Base-by-base conservation (phyloP, 768 basidiomycete species). In the Mycena rosella region DNA sequence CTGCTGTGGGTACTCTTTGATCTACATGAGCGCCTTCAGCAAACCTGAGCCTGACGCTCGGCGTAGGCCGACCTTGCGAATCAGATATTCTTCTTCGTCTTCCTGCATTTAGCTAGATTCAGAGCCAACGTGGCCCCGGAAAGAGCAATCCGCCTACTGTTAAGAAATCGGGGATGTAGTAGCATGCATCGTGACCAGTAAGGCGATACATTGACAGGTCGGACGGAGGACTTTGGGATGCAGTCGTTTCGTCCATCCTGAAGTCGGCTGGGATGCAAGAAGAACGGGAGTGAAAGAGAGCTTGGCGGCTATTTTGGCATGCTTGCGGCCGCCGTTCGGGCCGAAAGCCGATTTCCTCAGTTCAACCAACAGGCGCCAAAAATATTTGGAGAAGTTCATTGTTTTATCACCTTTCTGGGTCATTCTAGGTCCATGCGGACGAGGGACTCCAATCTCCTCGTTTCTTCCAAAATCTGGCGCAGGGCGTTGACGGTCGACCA, bases 81-180 rank as follows among this genome's bases (percentile, higher is more conserved):
- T 80, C 40, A 96, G 79, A 75, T 92, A 92, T 42, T 83, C 80
- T 74, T 97, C 95, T 79, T 97, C 95, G 30, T 90, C 87, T 63
- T 74, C 78, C 78, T 89, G 45, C 79, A 58, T 51, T 40, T n/a
- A 29, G 38, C 14, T 55, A 34, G 47, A 45, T 34, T 53, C 42
- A 34, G 22, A 22, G 53, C 44, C 60, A 63, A 40, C 58, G 57
- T 56, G 56, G 40, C 40, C 32, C 54, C 36, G 59, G 45, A 61
- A 49, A 34, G 53, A 38, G 24, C 49, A 49, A 44, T 14, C 32
- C n/a, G 67, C 79, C 65, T 60, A 85, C 86, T 61, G 88, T 87
- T 40, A 93, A 82, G 76, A 96, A 96, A 69, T 94, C 83, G 8
- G 93, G 92, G 22, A 96, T 82, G 78, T 96, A 96, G 74, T 87